phyloP scores from a whole-genome alignment of 306 rosid genomes.

The Quercus variabilis region DNA sequence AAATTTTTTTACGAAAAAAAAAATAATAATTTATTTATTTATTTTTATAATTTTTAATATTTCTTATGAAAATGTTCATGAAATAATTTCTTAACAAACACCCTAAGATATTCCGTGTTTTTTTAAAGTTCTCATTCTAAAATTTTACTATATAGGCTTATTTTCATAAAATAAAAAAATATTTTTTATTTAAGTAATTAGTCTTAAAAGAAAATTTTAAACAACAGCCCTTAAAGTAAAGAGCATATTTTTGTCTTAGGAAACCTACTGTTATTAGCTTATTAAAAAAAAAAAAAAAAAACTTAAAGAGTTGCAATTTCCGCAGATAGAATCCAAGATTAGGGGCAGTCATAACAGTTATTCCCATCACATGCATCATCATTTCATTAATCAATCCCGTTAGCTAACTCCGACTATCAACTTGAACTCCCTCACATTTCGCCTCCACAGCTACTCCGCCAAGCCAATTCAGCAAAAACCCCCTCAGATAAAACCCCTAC shows the following conservation, averaged over 20 bases:
- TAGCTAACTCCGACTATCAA: not conserved
- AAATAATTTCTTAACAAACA: too few species aligned
- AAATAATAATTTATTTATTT: too few species aligned
- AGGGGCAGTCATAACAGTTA: not conserved
- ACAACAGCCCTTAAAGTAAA: rapidly evolving
- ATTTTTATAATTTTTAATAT: too few species aligned
- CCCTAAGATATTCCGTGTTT: rapidly evolving
- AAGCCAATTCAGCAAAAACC: too few species aligned
- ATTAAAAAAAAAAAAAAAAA: too few species aligned
- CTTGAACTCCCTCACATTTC: not conserved
- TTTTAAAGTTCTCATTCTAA: rapidly evolving
- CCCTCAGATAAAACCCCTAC: not conserved
- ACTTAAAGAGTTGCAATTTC: not conserved
- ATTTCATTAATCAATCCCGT: too few species aligned
- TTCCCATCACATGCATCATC: not conserved
- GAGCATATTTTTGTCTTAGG: too few species aligned
- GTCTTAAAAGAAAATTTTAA: too few species aligned
- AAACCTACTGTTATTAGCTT: too few species aligned
- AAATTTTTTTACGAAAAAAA: too few species aligned
- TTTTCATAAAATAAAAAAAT: rapidly evolving
- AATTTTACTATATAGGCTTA: rapidly evolving
- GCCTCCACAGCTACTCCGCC: slow-evolving; percentile 9
- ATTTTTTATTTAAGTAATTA: rapidly evolving
- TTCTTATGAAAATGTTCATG: rapidly evolving
- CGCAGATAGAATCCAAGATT: not conserved